Evolutionary conservation across 1,284 basidiomycete species (phyloP), one percentile per base, ranked within the genome.

Genomic region (Athelia psychrophila): DNA sequence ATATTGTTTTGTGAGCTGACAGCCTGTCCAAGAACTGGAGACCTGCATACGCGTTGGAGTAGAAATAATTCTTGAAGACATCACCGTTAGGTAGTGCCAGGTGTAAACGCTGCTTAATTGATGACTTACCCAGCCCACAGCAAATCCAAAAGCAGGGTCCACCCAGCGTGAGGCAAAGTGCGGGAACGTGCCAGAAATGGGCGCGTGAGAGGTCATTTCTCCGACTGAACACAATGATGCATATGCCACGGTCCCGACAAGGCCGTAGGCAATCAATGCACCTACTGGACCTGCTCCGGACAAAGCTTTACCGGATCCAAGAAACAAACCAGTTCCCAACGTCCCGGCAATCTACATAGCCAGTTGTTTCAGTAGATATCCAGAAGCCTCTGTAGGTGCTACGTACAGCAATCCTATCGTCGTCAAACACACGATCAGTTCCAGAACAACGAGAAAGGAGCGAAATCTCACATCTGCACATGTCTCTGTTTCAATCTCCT

Each of bases 301-400:
- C 15, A 88, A 71, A 3, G 84, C 77, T 50, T 76, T 71, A 19
- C 91, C 92, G 13, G 87, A 85, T 56, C 90, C 90, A 40, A 94
- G 75, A 74, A 95, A 94, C 19, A 92, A 75, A 64, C 89, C 90
- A 1, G 88, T 91, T 42, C 86, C 86, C 54, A 88, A 80, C 27
- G 83, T 86, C 33, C 86, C 86, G 51, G 84, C 84, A 61, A 86
- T 84, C 83, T 16, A 60, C 64, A 47, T 5, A 13, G 27, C 5
- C 27, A 13, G 13, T 30, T 13, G 13, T 5, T 61, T 75, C 68
- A 76, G 13, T 30, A 6, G 27, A 30, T 13, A 30, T 30, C 27
- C 5, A 30, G 27, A 30, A 30, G 27, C 5, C 27, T n/a, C n/a
- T n/a, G 27, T 30, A 30, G 5, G 27, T 13, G 13, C 27, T 30